phyloP scores from a whole-genome alignment of 1,284 basidiomycete genomes.

The Mrakiaceae sp. region DNA sequence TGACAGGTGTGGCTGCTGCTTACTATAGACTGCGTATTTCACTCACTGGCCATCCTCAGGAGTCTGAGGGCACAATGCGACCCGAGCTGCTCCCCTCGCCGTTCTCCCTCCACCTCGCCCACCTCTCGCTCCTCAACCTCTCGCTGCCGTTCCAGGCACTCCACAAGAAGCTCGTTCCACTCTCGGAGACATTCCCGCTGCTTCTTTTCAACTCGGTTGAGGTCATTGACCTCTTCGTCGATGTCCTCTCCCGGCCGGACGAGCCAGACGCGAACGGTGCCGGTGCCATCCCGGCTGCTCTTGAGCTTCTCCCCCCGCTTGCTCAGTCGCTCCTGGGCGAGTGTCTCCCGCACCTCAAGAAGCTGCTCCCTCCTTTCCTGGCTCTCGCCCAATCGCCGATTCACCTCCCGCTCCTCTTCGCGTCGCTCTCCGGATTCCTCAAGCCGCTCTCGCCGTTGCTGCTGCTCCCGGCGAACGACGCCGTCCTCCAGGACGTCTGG shows the following conservation, averaged over 20 bases:
- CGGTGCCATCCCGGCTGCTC: constrained; percentile 42
- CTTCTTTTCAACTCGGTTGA: constrained; percentile 67
- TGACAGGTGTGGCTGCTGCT: neutral
- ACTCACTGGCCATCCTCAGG: neutral
- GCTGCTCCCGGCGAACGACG: constrained; percentile 3
- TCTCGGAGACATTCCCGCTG: constrained; percentile 66
- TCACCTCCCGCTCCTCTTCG: constrained; percentile 37
- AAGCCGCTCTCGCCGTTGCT: constrained; percentile 13
- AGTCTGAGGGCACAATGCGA: constrained; percentile 4
- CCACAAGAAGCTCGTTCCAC: constrained; percentile 46
- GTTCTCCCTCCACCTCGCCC: constrained; percentile 25
- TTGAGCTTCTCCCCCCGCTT: constrained; percentile 46
- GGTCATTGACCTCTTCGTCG: constrained; percentile 36
- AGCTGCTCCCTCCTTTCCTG: constrained; percentile 44
- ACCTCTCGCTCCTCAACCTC: constrained; percentile 50
- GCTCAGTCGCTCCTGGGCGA: constrained; percentile 47
- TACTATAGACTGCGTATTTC: neutral
- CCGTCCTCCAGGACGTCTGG: constrained; percentile 41
- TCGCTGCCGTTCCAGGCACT: constrained; percentile 63
- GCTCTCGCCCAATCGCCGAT: constrained; percentile 56
- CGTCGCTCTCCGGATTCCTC: constrained; percentile 7
- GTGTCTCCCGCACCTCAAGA: constrained; percentile 3
- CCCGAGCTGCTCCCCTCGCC: constrained; percentile 11
- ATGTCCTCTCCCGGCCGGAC: constrained; percentile 48
- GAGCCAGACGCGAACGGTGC: constrained; percentile 32